These are phyloP conservation scores for Talaromyces liani DNA, from an alignment of 495 filamentous ascomycete species.

Conservation along the genomic window DNA sequence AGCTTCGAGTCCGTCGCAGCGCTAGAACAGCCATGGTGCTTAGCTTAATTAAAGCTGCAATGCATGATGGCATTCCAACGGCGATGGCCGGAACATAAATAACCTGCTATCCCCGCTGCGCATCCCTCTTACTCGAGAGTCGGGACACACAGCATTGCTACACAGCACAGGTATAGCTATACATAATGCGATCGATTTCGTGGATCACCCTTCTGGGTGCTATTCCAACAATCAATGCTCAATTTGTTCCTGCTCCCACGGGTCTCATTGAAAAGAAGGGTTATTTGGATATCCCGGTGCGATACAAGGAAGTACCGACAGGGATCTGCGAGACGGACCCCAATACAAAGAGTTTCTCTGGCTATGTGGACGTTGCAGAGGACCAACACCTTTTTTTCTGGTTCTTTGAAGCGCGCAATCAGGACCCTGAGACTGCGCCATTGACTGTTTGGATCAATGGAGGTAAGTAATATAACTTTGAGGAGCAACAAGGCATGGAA, in stretches of 20 bases:
- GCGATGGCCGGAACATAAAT: not conserved
- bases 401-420: conserved; percentile 55
- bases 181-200: conserved; percentile 8
- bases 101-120: not conserved
- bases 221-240: conserved; percentile 22
- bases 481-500: not conserved
- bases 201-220: conserved; percentile 10
- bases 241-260: conserved; percentile 54
- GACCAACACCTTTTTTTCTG: conserved; percentile 61
- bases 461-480: not conserved
- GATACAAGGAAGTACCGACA: conserved; percentile 55
- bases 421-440: conserved; percentile 45
- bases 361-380: conserved; percentile 56
- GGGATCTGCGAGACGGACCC: conserved; percentile 62
- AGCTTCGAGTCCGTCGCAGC: not conserved
- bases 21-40: not conserved
- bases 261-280: conserved; percentile 45
- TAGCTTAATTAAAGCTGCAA: conserved; percentile 2
- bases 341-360: conserved; percentile 56
- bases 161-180: not conserved
- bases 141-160: not conserved
- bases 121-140: not conserved
- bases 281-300: conserved; percentile 42
- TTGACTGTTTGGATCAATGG: conserved; percentile 43
- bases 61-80: not conserved